Evolutionary conservation across 768 basidiomycete species (phyloP), one percentile per base, ranked within the genome.

Genomic region (Phlebiopsis gigantea): DNA sequence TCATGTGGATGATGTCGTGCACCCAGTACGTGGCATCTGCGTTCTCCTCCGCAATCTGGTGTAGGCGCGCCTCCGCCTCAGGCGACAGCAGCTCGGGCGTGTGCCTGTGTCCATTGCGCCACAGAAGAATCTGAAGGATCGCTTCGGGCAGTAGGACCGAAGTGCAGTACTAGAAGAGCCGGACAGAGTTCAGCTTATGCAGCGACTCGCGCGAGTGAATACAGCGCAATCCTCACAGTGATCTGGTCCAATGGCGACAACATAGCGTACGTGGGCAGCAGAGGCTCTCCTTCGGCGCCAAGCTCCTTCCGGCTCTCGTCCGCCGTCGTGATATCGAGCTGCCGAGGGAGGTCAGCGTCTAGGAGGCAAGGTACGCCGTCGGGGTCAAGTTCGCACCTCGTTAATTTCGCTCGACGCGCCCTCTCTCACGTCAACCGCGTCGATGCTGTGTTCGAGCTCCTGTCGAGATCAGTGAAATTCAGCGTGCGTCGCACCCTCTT

Each of bases 61-160:
- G 82, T 21, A 92, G 65, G 48, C 67, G 69, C 58, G 72, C 67
- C 68, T 92, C 90, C 50, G 87, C 82, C 31, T 74, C 73, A 0
- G 66, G 63, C 2, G 79, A 68, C 10, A 87, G 75, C 9, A 88
- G 69, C 4, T 73, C 71, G 5, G 74, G 42, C 0, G 78, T 77
- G 1, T 68, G 76, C 25, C 90, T 85, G 31, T 77, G 69, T 1
- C 85, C 87, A 15, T 72, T 72, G 10, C 87, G 81, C 86, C 88
- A 90, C 14, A 90, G 70, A n/a, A 88, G 73, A 8, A 92, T 74
- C 63, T 92, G 90, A 43, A 84, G 73, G 41, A 88, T 74, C 2
- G 85, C 77, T 67, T 90, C 89, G 2, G 83, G 86, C 4, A 90
- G 75, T 10, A 92, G 79, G 28, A 92, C 77, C 57, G 86, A 82